Evolutionary conservation across 768 basidiomycete species (phyloP), one percentile per base, ranked within the genome.

Genomic region (Hirschioporus abietinus): DNA sequence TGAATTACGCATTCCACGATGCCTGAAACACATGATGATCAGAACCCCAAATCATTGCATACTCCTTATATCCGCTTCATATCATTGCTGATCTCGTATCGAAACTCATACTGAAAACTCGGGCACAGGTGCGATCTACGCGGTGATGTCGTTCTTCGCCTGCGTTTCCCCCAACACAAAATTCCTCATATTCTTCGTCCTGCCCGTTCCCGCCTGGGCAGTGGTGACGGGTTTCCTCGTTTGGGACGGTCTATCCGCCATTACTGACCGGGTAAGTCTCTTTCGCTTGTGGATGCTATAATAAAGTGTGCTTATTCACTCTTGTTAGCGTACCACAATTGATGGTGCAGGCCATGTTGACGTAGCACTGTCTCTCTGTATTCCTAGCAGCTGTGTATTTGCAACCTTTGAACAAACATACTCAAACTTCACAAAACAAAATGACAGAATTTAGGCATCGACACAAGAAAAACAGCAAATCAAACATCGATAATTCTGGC

Each of bases 171-270:
- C 93, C 5, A 84, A 71, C 20, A 79, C 86, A 70, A 87, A 79
- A 0, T 90, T 95, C 74, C 77, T 83, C 8, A 75, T 95, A 59
- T 95, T 91, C 75, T 90, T 86, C 35, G 84, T 93, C 70, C 77
- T 93, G 26, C 93, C 92, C 26, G 79, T 91, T 66, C 92, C 93
- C 0, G 92, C 92, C 0, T 95, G 91, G 90, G 80, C 83, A 2
- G 84, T 84, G 61, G 88, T 93, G 0, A 76, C 84, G 0, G 92
- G 89, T 6, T 75, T 94, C 60, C 87, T 91, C 70, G 73, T 80
- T 12, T 89, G 83, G 68, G 90, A 92, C 70, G 72, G 81, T 0
- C 88, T 74, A 66, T 74, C 71, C 60, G 72, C 79, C 1, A 65
- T 80, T 30, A 69, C 72, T 25, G 76, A 81, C 66, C 66, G 70